Conservation (phyloP, 2,329 filamentous ascomycete genomes). For the Chalaropsis thielavioides region DNA sequence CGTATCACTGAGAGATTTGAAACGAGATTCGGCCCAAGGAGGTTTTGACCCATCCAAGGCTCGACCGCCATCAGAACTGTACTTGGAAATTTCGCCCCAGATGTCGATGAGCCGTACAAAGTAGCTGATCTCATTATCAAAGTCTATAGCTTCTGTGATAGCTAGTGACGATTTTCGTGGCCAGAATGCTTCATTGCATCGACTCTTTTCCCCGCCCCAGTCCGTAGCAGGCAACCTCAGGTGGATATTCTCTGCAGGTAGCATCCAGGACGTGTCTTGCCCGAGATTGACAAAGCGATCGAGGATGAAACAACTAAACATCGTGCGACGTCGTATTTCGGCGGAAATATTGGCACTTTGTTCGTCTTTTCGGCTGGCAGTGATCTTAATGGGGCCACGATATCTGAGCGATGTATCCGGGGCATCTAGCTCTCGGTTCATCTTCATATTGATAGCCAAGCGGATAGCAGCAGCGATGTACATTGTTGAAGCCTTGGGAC, state of each 20-base stretch:
- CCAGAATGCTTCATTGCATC: constrained; percentile 11
- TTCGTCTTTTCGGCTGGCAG: constrained; percentile 3
- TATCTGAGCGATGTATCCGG: background rate
- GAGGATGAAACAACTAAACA: constrained; percentile 61
- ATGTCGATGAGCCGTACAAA: constrained; percentile 46
- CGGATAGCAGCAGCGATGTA: constrained; percentile 50
- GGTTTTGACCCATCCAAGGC: constrained; percentile 33
- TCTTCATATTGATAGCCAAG: constrained; percentile 46
- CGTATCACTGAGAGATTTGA: constrained; percentile 36
- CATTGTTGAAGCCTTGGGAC: constrained; percentile 30
- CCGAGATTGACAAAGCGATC: constrained; percentile 55
- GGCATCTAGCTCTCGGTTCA: constrained; percentile 10
- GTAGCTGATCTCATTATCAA: constrained; percentile 36
- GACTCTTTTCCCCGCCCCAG: constrained; percentile 30
- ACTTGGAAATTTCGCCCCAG: constrained; percentile 44
- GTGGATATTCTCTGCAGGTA: constrained; percentile 7
- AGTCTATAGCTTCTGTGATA: constrained; percentile 22
- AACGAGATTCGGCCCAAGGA: constrained; percentile 47
- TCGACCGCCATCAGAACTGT: constrained; percentile 38
- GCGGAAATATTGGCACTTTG: constrained; percentile 31
- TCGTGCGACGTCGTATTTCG: constrained; percentile 53
- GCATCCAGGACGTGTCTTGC: constrained; percentile 27
- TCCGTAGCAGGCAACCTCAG: constrained; percentile 7
- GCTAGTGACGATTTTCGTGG: constrained; percentile 7
- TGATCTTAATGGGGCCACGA: constrained; percentile 5